phyloP scores from a whole-genome alignment of 2,329 filamentous ascomycete species.

The Epichloe aotearoae region DNA sequence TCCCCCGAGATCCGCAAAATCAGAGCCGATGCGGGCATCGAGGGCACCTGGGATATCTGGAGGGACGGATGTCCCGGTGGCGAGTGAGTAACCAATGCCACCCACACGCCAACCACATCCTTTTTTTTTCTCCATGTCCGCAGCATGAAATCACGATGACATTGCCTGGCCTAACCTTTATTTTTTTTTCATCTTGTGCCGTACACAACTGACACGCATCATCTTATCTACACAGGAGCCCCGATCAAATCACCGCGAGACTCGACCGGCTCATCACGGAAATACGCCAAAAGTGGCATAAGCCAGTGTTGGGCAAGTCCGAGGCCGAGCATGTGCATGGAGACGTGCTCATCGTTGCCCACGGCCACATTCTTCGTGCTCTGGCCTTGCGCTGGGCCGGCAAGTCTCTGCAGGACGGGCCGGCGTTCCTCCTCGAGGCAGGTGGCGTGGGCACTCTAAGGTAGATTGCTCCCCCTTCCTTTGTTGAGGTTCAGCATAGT shows the following conservation, averaged over 20 bases:
- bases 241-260: conserved; percentile 57
- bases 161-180: background rate
- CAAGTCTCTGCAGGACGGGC: conserved; percentile 59
- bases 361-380: conserved; percentile 78
- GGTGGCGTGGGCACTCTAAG: conserved; percentile 74
- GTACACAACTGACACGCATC: too few relatives aligned
- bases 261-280: conserved; percentile 66
- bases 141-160: background rate
- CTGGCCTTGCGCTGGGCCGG: conserved; percentile 80
- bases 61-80: conserved; percentile 74
- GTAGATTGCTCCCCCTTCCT: conserved; percentile 27
- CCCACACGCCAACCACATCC: background rate
- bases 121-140: too few relatives aligned
- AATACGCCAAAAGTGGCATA: conserved; percentile 55
- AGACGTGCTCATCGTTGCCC: conserved; percentile 55
- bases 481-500: background rate
- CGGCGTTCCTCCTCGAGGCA: conserved; percentile 72
- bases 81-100: conserved; percentile 45
- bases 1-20: conserved; percentile 51
- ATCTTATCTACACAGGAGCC: conserved; percentile 34
- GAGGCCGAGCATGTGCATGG: conserved; percentile 24
- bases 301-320: conserved; percentile 43
- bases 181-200: too few relatives aligned
- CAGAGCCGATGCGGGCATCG: conserved; percentile 42
- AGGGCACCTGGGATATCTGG: conserved; percentile 71